phyloP scores from a whole-genome alignment of 1,139 yeast species.

The Scheffersomyces titani region DNA sequence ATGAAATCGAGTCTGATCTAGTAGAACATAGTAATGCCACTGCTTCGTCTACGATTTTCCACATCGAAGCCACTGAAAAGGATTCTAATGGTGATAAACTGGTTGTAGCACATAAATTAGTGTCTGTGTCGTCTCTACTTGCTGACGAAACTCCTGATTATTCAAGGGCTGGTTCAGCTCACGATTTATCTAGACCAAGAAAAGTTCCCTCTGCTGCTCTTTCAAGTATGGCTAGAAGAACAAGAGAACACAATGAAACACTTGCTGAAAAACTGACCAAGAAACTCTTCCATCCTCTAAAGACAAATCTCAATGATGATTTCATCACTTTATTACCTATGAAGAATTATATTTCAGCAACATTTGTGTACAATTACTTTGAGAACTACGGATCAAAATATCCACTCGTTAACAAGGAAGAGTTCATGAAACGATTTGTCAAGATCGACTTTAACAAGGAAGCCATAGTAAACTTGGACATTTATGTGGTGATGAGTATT shows the following conservation, averaged over 20 bases:
- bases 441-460: constrained; percentile 35
- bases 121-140: constrained; percentile 14
- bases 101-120: constrained; percentile 11
- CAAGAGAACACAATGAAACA: constrained; percentile 6
- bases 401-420: constrained; percentile 34
- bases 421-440: constrained; percentile 21
- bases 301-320: constrained; percentile 32
- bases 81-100: neutral
- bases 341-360: constrained; percentile 31
- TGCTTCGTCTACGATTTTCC: constrained; percentile 5
- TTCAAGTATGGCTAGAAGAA: constrained; percentile 9
- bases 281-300: constrained; percentile 7
- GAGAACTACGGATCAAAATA: constrained; percentile 38
- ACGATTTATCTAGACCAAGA: neutral
- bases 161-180: constrained; percentile 6
- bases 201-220: constrained; percentile 8
- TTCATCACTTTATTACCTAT: constrained; percentile 27
- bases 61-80: neutral
- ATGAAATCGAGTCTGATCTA: neutral
- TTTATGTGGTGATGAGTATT: constrained; percentile 39
- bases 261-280: constrained; percentile 7
- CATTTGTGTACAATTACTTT: constrained; percentile 36
- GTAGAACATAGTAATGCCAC: constrained; percentile 2
- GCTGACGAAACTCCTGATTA: constrained; percentile 2
- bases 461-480: constrained; percentile 38